phyloP scores from a whole-genome alignment of 1,284 basidiomycete genomes.

The Inonotus hispidus region DNA sequence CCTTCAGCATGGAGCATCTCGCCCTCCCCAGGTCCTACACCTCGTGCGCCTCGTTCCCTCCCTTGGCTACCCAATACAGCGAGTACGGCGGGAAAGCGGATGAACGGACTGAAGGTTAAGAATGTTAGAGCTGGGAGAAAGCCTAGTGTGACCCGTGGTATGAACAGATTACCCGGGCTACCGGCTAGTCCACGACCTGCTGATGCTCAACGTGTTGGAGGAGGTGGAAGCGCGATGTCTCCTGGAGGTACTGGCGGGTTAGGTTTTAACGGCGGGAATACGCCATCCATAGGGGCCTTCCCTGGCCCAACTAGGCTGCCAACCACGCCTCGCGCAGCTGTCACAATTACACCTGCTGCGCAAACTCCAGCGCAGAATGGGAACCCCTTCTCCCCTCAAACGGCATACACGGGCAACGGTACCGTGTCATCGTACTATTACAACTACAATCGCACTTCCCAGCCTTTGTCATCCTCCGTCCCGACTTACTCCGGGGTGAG shows the following conservation, averaged over 20 bases:
- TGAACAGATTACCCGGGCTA: background rate
- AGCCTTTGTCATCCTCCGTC: background rate
- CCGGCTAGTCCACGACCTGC: constrained; percentile 9
- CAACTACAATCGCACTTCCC: background rate
- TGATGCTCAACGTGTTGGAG: background rate
- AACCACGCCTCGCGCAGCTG: constrained; percentile 18
- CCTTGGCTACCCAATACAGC: constrained; percentile 28
- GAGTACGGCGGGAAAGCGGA: constrained; percentile 11
- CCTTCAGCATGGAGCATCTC: constrained; percentile 39
- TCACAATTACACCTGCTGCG: constrained; percentile 25
- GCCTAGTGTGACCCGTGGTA: too few relatives aligned
- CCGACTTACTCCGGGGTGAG: background rate
- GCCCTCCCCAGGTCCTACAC: constrained; percentile 23
- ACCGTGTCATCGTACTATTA: constrained; percentile 16
- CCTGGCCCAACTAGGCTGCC: constrained; percentile 10
- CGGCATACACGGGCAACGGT: background rate
- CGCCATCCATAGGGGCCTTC: constrained; percentile 18
- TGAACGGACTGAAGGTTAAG: background rate
- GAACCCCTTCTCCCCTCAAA: background rate
- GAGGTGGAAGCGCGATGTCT: background rate
- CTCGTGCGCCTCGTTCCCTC: constrained; percentile 26
- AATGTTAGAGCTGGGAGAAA: background rate
- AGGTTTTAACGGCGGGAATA: background rate
- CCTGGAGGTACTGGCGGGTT: background rate
- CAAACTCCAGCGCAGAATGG: constrained; percentile 17